Evolutionary conservation across 176 grass and related monocot genomes (phyloP).

Genomic region (Hordeum vulgare): DNA sequence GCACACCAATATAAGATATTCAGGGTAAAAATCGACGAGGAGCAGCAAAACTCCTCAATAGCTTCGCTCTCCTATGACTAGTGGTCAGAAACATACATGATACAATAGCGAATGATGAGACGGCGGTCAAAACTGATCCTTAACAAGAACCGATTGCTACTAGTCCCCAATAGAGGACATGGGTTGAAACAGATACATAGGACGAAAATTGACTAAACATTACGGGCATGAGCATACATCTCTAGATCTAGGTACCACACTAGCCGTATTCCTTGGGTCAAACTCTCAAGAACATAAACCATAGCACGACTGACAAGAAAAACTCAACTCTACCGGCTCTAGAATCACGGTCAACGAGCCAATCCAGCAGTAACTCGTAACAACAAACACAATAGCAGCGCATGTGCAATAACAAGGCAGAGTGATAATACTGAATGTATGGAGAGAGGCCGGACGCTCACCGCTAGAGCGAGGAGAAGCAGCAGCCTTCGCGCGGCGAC

Average conservation of each 20-base stretch:
- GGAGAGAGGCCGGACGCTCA: not conserved
- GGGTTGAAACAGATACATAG: too few relatives aligned
- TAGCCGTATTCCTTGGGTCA: not conserved
- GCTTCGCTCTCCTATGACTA: too few relatives aligned
- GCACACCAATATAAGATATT: too few relatives aligned
- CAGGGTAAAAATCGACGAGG: too few relatives aligned
- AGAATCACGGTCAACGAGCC: not conserved
- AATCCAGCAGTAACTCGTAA: not conserved
- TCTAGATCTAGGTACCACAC: slow-evolving; percentile 11
- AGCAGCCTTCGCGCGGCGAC: slow-evolving; percentile 6
- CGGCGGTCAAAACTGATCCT: too few relatives aligned
- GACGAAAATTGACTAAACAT: not conserved
- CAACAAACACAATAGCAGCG: not conserved
- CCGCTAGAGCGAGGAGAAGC: slow-evolving; percentile 27
- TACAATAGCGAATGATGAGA: too few relatives aligned
- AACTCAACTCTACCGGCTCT: not conserved
- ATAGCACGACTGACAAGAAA: not conserved
- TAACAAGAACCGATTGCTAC: too few relatives aligned
- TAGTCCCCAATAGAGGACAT: too few relatives aligned
- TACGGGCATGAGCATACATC: not conserved
- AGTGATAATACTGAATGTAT: too few relatives aligned
- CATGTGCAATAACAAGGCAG: not conserved
- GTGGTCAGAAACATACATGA: too few relatives aligned
- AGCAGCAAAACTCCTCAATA: too few relatives aligned
- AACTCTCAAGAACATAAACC: not conserved